A percentile compares a stretch with the other conserved stretches of the same genome.
phyloP scores from a whole-genome alignment of 2,329 filamentous ascomycete species.

The Xylaria polymorpha region DNA sequence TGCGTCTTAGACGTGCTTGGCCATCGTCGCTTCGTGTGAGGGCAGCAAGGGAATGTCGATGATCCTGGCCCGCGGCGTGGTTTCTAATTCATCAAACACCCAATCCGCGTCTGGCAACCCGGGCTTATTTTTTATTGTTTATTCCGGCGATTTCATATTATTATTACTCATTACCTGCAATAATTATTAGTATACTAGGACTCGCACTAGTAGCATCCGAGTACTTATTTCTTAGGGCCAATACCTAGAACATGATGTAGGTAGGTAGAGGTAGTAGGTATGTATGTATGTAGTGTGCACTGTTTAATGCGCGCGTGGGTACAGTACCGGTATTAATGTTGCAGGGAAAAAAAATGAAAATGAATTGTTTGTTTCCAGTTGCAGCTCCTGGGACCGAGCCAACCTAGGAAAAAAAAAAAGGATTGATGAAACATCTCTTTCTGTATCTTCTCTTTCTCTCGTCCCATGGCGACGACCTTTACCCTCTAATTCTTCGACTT shows the following conservation, averaged over 20 bases:
- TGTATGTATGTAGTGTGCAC: slow-evolving; percentile 11
- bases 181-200: slow-evolving; percentile 31
- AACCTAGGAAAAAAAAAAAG: slow-evolving; percentile 28
- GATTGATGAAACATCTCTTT: slow-evolving; percentile 36
- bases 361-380: slow-evolving; percentile 42
- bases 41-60: slow-evolving; percentile 32
- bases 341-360: slow-evolving; percentile 29
- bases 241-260: not conserved
- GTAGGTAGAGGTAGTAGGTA: not conserved
- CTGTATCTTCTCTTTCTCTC: slow-evolving; percentile 29
- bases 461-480: slow-evolving; percentile 23
- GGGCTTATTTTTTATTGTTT: slow-evolving; percentile 36
- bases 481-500: slow-evolving; percentile 9
- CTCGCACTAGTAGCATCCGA: slow-evolving; percentile 26
- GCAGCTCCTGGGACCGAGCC: slow-evolving; percentile 40
- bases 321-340: slow-evolving; percentile 32
- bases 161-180: slow-evolving; percentile 37
- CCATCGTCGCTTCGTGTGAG: slow-evolving; percentile 41
- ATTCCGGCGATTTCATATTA: slow-evolving; percentile 34
- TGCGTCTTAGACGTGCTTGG: slow-evolving; percentile 36
- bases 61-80: slow-evolving; percentile 33
- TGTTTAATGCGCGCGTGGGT: slow-evolving; percentile 28
- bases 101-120: slow-evolving; percentile 44
- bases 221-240: slow-evolving; percentile 9
- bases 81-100: slow-evolving; percentile 37